Evolutionary conservation across 148 eudicot species (phyloP), one percentile per base, ranked within the genome.

Genomic region (Selenicereus undatus): DNA sequence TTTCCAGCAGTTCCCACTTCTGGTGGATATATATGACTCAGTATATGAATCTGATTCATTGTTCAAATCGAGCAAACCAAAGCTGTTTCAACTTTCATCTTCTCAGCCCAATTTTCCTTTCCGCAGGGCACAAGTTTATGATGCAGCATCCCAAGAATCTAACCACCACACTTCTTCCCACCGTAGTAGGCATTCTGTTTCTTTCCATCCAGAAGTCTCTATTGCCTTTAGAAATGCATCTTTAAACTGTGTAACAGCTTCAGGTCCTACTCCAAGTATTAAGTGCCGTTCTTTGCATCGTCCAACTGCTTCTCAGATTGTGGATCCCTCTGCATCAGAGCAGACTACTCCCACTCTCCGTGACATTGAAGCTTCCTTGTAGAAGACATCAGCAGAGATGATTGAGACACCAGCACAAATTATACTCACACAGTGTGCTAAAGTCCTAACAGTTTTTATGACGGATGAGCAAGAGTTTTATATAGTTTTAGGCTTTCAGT

Each of bases 1-100:
- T 16, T 79, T 81, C 71, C 82, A 83, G 35, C 82, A 83, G 21
- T 76, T 54, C 60, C 79, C 80, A 7, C 85, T 83, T 45, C 27
- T 83, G 60, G 20, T 70, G 7, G 82, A 83, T 62, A 80, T 80
- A 11, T 83, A 79, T 24, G 32, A 56, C 12, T 75, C 80, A 30
- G 79, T 82, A 21, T 83, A 75, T 64, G 71, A 70, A 39, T 79
- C 82, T 22, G 80, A 45, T 17, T 83, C 62, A 5, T 27, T 78
- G 39, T 54, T 79, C 52, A 30, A 51, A 74, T 75, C 75, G 16
- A 73, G 45, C n/a, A 65, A 78, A 78, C 39, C 69, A 22, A 51
- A 73, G 24, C 69, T 83, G 27, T 82, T 78, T 35, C 48, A n/a
- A n/a, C 32, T 45, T 54, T n/a, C 42, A 42, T 4, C 80, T 17